These are phyloP conservation scores for Hypoxylon crocopeplum DNA, from an alignment of 495 filamentous ascomycete species.

Conservation along the genomic window DNA sequence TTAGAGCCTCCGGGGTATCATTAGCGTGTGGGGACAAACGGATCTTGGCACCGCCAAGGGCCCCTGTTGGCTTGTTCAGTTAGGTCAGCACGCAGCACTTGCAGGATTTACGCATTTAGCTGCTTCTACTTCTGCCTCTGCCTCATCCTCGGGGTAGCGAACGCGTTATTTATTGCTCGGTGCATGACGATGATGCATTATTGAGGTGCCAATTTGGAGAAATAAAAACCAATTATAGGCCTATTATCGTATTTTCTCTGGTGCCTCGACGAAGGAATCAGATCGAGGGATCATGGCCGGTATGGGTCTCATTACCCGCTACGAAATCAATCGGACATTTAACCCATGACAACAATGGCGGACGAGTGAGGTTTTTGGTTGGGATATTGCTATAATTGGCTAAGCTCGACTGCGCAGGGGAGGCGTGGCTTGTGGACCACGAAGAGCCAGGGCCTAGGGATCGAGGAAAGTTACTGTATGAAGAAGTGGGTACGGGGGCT, in stretches of 20 bases:
- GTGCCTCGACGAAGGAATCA: not conserved
- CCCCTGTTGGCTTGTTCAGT: constrained; percentile 21
- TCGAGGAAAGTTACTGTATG: not conserved
- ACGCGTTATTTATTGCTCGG: constrained; percentile 31
- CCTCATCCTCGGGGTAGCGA: constrained; percentile 19
- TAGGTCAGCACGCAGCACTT: constrained; percentile 25
- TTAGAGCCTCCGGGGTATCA: constrained; percentile 41
- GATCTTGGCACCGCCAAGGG: constrained; percentile 21
- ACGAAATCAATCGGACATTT: constrained; percentile 31
- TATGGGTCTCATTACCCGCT: constrained; percentile 16
- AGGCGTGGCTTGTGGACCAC: constrained; percentile 4
- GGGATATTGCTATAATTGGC: constrained; percentile 18
- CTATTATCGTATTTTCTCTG: constrained; percentile 6
- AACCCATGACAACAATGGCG: constrained; percentile 14
- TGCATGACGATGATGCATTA: constrained; percentile 22
- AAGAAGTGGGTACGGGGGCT: constrained; percentile 10
- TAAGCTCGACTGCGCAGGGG: constrained; percentile 4
- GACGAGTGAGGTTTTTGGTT: constrained; percentile 8
- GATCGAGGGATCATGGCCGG: not conserved
- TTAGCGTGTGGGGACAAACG: constrained; percentile 31
- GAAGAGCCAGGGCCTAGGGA: constrained; percentile 9
- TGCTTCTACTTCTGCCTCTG: not conserved
- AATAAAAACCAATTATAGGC: constrained; percentile 1
- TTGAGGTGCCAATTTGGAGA: constrained; percentile 22
- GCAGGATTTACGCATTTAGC: constrained; percentile 20